Base-by-base conservation (phyloP, 1,139 yeast species). In the Saccharomyces hybrid region DNA sequence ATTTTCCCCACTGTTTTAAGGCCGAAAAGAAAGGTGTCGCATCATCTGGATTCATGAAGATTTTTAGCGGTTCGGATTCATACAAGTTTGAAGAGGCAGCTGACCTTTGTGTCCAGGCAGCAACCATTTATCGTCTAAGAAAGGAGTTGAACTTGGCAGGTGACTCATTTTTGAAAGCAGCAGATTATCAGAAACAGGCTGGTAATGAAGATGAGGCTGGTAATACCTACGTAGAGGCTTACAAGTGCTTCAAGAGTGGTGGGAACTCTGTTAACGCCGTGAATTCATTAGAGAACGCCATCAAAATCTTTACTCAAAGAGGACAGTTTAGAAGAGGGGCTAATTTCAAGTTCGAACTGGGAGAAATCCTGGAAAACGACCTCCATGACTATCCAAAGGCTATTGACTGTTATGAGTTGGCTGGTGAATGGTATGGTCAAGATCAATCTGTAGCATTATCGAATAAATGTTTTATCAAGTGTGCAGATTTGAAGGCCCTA, bases 241-340 rank as follows among this genome's bases (percentile, higher is more conserved):
- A 82, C 75, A 95, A 93, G 70, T 82, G 95, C 46, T 93, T 81
- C 73, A 84, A 86, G 64, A 79, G 82, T 47, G 85, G 84, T 46
- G 80, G 79, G 11, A 76, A 82, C 38, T 93, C 97, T 1, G 74
- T 75, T 1, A 91, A 86, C 56, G 97, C 97, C 2, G 93, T 88
- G 26, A 80, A 83, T 52, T 83, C 90, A 8, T 76, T 93, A 59
- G 79, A 82, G 56, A 80, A 79, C 63, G 97, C 98, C 0, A 84
- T 93, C 58, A 85, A 82, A 60, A 78, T 88, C 64, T 91, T 91
- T 71, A 89, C 96, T 1, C 80, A 83, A 59, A 83, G 90, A 61
- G 99, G 99, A 11, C 97, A 91, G 69, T 95, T 93, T 73, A 82
- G 99, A 69, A 79, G 99, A 69, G 97, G 96, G 23, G 99, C 99